phyloP scores from a whole-genome alignment of 805 yeast genomes.

The Nakazawaea sp. region DNA sequence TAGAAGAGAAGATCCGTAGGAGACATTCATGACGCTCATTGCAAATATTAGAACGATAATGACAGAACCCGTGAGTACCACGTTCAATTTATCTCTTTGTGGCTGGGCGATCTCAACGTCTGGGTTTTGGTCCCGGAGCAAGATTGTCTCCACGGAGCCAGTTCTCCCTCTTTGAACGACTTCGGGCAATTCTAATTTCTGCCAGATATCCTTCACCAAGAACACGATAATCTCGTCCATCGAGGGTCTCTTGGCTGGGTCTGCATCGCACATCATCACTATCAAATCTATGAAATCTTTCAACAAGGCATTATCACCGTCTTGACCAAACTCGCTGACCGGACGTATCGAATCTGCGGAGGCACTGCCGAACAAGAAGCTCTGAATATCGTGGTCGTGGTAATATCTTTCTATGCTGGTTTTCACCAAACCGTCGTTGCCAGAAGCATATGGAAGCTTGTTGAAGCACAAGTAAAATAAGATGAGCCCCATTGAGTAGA shows the following conservation, averaged over 20 bases:
- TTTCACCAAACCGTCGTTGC: slow-evolving; percentile 16
- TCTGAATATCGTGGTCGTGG: slow-evolving; percentile 3
- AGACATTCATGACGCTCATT: no score
- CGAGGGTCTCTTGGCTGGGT: slow-evolving; percentile 33
- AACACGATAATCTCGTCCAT: slow-evolving; percentile 30
- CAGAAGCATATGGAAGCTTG: slow-evolving; percentile 48
- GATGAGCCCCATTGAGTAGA: slow-evolving; percentile 82
- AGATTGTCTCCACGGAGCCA: no score
- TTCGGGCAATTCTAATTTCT: not conserved
- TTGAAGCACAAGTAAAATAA: slow-evolving; percentile 70
- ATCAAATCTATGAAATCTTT: slow-evolving; percentile 26
- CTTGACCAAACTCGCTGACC: not conserved
- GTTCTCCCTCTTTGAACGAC: no score
- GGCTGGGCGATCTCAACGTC: no score
- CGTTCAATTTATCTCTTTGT: no score
- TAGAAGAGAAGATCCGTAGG: no score
- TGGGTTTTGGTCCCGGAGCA: no score
- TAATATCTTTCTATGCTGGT: slow-evolving; percentile 16
- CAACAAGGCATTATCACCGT: slow-evolving; percentile 22
- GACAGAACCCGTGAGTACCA: no score
- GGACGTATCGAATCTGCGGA: slow-evolving; percentile 1
- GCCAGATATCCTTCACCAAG: slow-evolving; percentile 14
- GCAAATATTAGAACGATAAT: no score
- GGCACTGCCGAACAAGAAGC: slow-evolving; percentile 16
- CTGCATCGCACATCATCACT: slow-evolving; percentile 16